phyloP scores from a whole-genome alignment of 2,329 filamentous ascomycete genomes.

The Aulographum hederae region DNA sequence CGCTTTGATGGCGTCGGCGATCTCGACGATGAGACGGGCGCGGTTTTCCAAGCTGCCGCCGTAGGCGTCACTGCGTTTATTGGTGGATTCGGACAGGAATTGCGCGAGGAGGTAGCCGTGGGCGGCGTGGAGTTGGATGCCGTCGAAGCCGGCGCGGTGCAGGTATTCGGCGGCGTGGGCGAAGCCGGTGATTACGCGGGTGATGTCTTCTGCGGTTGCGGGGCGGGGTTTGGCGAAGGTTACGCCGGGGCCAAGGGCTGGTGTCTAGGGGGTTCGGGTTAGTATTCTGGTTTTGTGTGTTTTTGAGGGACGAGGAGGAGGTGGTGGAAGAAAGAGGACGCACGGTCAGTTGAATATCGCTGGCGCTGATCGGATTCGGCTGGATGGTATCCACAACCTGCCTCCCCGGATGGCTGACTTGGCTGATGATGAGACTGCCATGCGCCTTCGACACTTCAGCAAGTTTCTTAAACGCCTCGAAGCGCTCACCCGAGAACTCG shows the following conservation, averaged over 20 bases:
- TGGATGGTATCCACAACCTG: conserved; percentile 30
- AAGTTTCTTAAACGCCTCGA: conserved; percentile 39
- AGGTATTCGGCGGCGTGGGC: conserved; percentile 31
- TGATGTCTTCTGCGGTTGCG: conserved; percentile 36
- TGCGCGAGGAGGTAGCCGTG: conserved; percentile 28
- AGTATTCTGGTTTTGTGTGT: too few species aligned
- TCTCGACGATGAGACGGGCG: conserved; percentile 21
- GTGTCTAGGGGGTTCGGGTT: too few species aligned
- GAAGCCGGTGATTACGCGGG: conserved; percentile 39
- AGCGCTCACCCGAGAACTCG: conserved; percentile 35
- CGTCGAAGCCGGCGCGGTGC: neutral
- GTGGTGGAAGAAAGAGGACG: conserved; percentile 1
- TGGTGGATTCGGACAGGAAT: conserved; percentile 23
- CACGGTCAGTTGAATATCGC: conserved; percentile 25
- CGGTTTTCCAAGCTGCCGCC: conserved; percentile 25
- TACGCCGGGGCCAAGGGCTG: too few species aligned
- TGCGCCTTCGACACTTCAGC: conserved; percentile 36
- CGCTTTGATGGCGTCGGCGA: conserved; percentile 18
- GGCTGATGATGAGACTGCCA: conserved; percentile 38
- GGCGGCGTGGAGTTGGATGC: conserved; percentile 24
- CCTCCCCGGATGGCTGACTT: conserved; percentile 45
- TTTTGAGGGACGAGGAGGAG: too few species aligned
- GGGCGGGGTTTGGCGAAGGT: conserved; percentile 34
- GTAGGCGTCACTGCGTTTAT: conserved; percentile 24
- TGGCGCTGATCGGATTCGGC: conserved; percentile 31